phyloP scores from a whole-genome alignment of 2,329 filamentous ascomycete species.

The Akanthomyces dipterigenus region DNA sequence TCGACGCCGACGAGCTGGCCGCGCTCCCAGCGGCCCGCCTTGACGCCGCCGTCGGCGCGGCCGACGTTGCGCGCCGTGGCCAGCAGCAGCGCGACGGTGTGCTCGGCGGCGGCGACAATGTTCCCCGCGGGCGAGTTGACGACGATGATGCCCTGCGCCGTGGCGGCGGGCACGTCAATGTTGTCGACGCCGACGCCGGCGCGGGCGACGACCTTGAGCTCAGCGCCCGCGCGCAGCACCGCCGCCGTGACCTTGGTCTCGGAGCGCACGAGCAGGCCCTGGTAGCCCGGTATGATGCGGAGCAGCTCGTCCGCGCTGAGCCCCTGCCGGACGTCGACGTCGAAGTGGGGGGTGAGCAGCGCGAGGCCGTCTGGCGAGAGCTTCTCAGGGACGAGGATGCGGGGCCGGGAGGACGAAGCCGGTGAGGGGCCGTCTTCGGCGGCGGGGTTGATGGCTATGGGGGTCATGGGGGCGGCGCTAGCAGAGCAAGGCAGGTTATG shows the following conservation, averaged over 20 bases:
- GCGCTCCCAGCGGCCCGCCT: conserved; percentile 69
- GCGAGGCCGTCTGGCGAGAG: conserved; percentile 72
- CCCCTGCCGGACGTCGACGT: conserved; percentile 61
- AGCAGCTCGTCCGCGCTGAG: conserved; percentile 58
- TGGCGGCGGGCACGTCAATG: conserved; percentile 68
- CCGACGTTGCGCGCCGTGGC: conserved; percentile 68
- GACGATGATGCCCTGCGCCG: conserved; percentile 66
- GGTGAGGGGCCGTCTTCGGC: conserved; percentile 10
- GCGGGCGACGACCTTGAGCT: conserved; percentile 69
- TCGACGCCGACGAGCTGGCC: conserved; percentile 69
- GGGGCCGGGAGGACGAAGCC: conserved; percentile 21
- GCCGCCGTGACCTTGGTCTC: conserved; percentile 72
- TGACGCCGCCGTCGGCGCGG: conserved; percentile 61
- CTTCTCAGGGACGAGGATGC: conserved; percentile 71
- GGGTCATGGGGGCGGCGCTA: conserved; percentile 18
- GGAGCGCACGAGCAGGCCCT: conserved; percentile 72
- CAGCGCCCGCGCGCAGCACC: conserved; percentile 59
- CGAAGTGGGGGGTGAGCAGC: conserved; percentile 57
- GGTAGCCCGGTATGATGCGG: conserved; percentile 61
- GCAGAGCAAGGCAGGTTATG: neutral
- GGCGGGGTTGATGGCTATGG: conserved; percentile 5
- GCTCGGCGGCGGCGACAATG: conserved; percentile 72
- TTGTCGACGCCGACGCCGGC: conserved; percentile 81
- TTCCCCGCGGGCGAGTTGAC: conserved; percentile 76
- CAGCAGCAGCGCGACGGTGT: conserved; percentile 68